Percentiles rank a stretch among this genome's conserved stretches.
Conservation (phyloP, 768 basidiomycete species). For the Nidularia sp. region DNA sequence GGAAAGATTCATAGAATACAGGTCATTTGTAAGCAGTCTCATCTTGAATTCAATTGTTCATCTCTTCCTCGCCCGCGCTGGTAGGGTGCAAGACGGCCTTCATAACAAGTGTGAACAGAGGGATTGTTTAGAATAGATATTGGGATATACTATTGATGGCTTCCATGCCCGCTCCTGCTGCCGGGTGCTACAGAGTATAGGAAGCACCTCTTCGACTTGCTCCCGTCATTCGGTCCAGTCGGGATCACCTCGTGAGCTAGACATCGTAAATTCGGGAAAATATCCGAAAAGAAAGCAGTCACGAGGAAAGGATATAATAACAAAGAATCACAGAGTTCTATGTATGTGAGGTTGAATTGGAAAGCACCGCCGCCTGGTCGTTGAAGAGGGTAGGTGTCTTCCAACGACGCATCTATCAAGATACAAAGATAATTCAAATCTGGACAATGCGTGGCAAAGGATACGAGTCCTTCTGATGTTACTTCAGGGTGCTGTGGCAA, state of each 20-base stretch:
- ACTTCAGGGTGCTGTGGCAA: too few relatives aligned
- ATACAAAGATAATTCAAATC: too few relatives aligned
- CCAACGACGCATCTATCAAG: too few relatives aligned
- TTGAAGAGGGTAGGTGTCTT: neutral
- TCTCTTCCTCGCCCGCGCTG: too few relatives aligned
- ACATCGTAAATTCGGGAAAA: neutral
- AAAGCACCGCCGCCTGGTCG: neutral
- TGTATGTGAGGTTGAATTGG: neutral
- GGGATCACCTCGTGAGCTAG: neutral
- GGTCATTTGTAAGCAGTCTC: too few relatives aligned
- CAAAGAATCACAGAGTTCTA: neutral
- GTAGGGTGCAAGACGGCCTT: too few relatives aligned
- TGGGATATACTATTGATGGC: neutral
- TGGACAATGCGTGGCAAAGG: too few relatives aligned
- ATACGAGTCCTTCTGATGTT: too few relatives aligned
- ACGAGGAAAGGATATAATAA: neutral
- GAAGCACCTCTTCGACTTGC: neutral
- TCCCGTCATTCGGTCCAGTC: neutral
- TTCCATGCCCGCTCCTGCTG: neutral
- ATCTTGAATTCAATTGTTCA: too few relatives aligned
- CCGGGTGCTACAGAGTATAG: neutral
- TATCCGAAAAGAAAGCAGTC: neutral
- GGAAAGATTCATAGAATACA: too few relatives aligned
- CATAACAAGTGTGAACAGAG: too few relatives aligned
- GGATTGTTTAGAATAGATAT: neutral